A percentile compares a stretch with the other conserved stretches of the same genome.
Evolutionary conservation across 352 stramenopile species (phyloP).

Genomic region (Albugo laibachii): DNA sequence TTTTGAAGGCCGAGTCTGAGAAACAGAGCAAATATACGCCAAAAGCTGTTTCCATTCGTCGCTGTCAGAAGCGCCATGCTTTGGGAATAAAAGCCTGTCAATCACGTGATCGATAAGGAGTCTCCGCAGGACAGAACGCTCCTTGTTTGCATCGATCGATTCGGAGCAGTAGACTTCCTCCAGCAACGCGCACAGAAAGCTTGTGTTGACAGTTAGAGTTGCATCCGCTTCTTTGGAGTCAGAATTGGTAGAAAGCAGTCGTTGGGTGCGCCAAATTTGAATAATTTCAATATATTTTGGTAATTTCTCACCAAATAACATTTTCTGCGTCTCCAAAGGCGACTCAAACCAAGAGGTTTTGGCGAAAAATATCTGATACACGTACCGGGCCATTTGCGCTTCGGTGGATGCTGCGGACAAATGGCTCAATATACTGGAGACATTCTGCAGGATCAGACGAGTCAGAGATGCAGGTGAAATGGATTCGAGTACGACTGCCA

Average conservation of each 20-base stretch:
- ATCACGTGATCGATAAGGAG: conserved; percentile 54
- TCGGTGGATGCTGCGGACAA: conserved; percentile 17
- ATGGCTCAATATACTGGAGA: conserved; percentile 38
- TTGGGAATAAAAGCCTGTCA: conserved; percentile 34
- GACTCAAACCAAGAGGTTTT: conserved; percentile 65
- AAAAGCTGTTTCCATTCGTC: conserved; percentile 50
- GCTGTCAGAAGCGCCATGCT: conserved; percentile 8
- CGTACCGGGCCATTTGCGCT: conserved; percentile 18
- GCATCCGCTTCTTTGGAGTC: conserved; percentile 8
- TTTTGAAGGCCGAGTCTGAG: conserved; percentile 11
- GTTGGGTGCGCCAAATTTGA: background rate
- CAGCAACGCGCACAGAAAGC: conserved; percentile 61
- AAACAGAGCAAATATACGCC: conserved; percentile 27
- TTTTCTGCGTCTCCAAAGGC: conserved; percentile 53
- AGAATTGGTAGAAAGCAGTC: conserved; percentile 1
- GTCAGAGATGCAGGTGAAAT: conserved; percentile 60
- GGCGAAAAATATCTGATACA: conserved; percentile 48
- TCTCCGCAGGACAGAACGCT: conserved; percentile 18
- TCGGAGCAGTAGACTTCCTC: conserved; percentile 33
- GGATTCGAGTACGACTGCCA: conserved; percentile 52
- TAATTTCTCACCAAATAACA: conserved; percentile 33
- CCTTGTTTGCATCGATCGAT: conserved; percentile 8
- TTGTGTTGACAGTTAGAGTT: conserved; percentile 21
- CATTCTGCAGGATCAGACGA: conserved; percentile 24
- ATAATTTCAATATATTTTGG: conserved; percentile 35